Evolutionary conservation across 495 filamentous ascomycete species (phyloP).

Genomic region (Cudoniella acicularis): DNA sequence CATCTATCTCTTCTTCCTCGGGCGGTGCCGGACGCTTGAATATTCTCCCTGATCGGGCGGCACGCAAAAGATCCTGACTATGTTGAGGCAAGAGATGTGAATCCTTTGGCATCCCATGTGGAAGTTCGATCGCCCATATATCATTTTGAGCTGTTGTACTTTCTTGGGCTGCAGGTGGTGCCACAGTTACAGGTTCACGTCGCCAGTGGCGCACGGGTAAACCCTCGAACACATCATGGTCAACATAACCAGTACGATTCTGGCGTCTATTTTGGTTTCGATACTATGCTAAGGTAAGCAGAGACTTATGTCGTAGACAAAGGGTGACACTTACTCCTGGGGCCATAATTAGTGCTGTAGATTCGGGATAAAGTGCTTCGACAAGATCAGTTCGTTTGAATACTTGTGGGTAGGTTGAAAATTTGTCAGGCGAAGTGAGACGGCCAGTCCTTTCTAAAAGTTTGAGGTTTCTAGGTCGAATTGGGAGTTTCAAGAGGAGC

Average conservation of each 20-base stretch:
- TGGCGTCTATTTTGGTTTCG: slow-evolving; percentile 62
- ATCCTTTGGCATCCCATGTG: slow-evolving; percentile 79
- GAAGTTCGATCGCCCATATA: slow-evolving; percentile 54
- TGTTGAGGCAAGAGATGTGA: slow-evolving; percentile 72
- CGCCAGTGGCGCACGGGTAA: slow-evolving; percentile 92
- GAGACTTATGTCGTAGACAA: slow-evolving; percentile 2
- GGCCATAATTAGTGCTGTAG: slow-evolving; percentile 21
- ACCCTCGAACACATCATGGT: slow-evolving; percentile 95
- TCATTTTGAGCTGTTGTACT: slow-evolving; percentile 42
- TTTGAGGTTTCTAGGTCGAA: too few species aligned
- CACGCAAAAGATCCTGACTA: slow-evolving; percentile 79
- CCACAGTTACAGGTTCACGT: slow-evolving; percentile 64
- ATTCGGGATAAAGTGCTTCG: neutral
- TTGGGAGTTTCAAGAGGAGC: too few species aligned
- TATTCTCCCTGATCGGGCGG: slow-evolving; percentile 70
- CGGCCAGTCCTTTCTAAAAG: too few species aligned
- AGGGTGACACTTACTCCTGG: slow-evolving; percentile 27
- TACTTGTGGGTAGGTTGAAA: neutral
- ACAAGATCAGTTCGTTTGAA: neutral
- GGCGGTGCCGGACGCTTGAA: slow-evolving; percentile 52
- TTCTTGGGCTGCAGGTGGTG: slow-evolving; percentile 57
- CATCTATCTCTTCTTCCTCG: slow-evolving; percentile 48
- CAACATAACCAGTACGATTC: slow-evolving; percentile 67
- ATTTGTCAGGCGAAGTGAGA: too few species aligned
- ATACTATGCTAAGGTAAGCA: slow-evolving; percentile 16